Percentiles rank a stretch among this genome's conserved stretches.
These are phyloP conservation scores for Micractinium conductrix DNA, from an alignment of 139 green algal genomes.

Conservation along the genomic window DNA sequence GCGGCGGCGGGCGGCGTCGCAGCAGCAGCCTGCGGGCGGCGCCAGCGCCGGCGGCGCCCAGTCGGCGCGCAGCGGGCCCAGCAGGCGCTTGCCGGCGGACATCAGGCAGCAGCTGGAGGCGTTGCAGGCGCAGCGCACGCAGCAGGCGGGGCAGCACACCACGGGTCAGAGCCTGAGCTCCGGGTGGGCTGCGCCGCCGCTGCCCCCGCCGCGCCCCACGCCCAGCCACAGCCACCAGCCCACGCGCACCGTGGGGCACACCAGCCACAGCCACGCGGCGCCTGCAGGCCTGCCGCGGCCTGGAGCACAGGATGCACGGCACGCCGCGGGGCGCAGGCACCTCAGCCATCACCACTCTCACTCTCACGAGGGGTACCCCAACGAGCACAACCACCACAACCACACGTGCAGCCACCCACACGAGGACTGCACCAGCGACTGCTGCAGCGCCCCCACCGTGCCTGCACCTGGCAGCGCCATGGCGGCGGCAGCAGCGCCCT, in stretches of 20 bases:
- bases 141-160: background rate
- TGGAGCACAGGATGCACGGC: no score
- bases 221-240: constrained; percentile 5
- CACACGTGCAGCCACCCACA: constrained; percentile 32
- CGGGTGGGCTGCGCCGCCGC: background rate
- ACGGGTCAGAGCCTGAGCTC: constrained; percentile 6
- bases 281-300: no score
- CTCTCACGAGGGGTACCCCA: background rate
- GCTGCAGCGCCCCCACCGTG: constrained; percentile 29
- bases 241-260: background rate
- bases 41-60: background rate
- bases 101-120: constrained; percentile 41
- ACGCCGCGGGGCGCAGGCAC: no score
- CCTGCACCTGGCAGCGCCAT: background rate
- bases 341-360: background rate
- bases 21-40: no score
- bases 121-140: constrained; percentile 31
- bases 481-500: background rate
- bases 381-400: constrained; percentile 8
- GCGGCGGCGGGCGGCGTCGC: background rate
- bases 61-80: background rate
- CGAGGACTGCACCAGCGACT: constrained; percentile 34
- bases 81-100: constrained; percentile 43
- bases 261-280: constrained; percentile 14
- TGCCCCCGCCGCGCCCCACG: background rate